Percentiles rank a stretch among this genome's conserved stretches.
These are phyloP conservation scores for Fragaria nilgerrensis DNA, from an alignment of 306 rosid species.

Conservation along the genomic window DNA sequence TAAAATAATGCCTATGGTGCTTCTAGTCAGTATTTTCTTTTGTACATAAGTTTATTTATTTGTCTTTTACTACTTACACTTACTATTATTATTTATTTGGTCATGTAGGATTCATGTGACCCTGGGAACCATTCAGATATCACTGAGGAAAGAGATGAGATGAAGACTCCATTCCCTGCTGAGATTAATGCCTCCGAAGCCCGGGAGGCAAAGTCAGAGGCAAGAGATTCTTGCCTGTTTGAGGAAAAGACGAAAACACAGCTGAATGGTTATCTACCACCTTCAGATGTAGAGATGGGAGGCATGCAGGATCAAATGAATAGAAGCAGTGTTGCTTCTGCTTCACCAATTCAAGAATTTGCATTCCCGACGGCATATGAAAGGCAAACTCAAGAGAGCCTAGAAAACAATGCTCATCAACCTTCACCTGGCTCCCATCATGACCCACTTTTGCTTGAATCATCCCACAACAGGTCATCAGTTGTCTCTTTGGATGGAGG, in stretches of 20 bases:
- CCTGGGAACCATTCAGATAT: slow-evolving; percentile 81
- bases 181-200: slow-evolving; percentile 31
- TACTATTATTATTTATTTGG: slow-evolving; percentile 14
- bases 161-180: slow-evolving; percentile 47
- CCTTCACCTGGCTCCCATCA: slow-evolving; percentile 34
- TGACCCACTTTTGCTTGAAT: slow-evolving; percentile 23
- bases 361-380: slow-evolving; percentile 37
- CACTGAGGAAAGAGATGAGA: slow-evolving; percentile 77
- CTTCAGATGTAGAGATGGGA: slow-evolving; percentile 34
- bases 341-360: slow-evolving; percentile 45
- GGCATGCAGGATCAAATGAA: slow-evolving; percentile 27
- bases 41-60: not conserved
- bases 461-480: slow-evolving; percentile 27
- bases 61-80: slow-evolving; percentile 6
- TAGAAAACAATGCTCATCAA: slow-evolving; percentile 29
- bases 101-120: slow-evolving; percentile 72
- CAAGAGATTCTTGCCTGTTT: slow-evolving; percentile 18
- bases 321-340: slow-evolving; percentile 32
- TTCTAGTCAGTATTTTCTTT: not conserved
- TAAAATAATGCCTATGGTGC: not conserved
- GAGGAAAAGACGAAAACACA: slow-evolving; percentile 36
- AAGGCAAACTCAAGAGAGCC: slow-evolving; percentile 42
- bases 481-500: slow-evolving; percentile 25
- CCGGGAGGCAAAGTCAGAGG: slow-evolving; percentile 39
- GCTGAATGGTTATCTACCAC: slow-evolving; percentile 36